A percentile compares a stretch with the other conserved stretches of the same genome.
Evolutionary conservation across 2,329 filamentous ascomycete genomes (phyloP).

Genomic region (Colletotrichum agaves): DNA sequence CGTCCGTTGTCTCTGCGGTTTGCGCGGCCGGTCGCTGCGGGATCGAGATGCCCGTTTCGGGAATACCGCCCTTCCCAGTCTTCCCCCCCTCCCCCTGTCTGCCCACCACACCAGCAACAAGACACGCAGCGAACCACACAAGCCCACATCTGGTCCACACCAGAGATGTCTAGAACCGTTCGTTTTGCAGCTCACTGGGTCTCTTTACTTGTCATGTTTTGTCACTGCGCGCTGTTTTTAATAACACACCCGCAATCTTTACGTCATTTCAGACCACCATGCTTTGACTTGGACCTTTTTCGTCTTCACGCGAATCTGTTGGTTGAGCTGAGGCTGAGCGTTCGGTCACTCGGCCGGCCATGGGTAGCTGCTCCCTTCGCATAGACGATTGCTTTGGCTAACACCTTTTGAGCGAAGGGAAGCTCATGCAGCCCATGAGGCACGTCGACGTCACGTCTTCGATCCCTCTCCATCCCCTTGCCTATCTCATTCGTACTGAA

Average conservation of each 20-base stretch:
- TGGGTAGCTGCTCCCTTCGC: not conserved
- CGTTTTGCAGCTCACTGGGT: slow-evolving; percentile 9
- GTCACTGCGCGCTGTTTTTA: not conserved
- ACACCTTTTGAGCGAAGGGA: not conserved
- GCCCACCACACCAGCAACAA: slow-evolving; percentile 8
- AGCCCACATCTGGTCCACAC: slow-evolving; percentile 11
- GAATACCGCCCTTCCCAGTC: not conserved
- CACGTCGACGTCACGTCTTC: slow-evolving; percentile 5
- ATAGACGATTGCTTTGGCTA: not conserved
- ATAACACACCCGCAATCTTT: not conserved
- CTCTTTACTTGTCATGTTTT: not conserved
- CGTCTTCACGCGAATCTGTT: not conserved
- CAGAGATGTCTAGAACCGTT: slow-evolving; percentile 28
- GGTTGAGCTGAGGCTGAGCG: not conserved
- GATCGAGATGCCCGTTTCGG: slow-evolving; percentile 36
- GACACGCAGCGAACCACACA: too few species aligned
- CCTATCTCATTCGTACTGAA: not conserved
- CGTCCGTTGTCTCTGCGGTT: not conserved
- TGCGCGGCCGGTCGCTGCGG: not conserved
- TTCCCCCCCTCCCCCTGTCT: slow-evolving; percentile 6
- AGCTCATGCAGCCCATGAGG: not conserved
- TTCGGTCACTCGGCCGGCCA: not conserved
- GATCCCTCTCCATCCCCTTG: not conserved
- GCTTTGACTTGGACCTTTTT: slow-evolving; percentile 9
- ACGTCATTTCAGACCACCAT: slow-evolving; percentile 24